These are phyloP conservation scores for Trichoderma asperellum DNA, from an alignment of 2,329 filamentous ascomycete genomes.

Conservation along the genomic window DNA sequence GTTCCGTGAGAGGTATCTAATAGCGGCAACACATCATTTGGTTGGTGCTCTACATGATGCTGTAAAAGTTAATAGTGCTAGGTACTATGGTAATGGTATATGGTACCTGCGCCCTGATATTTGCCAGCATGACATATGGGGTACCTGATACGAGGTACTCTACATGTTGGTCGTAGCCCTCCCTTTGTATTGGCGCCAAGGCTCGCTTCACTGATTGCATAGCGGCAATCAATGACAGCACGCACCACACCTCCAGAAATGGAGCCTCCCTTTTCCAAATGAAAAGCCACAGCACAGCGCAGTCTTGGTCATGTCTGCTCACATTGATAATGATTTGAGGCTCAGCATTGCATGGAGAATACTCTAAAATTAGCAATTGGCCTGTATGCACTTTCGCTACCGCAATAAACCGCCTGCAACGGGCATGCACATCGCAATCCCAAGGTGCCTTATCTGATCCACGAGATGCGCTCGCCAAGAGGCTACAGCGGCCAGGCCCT, in stretches of 20 bases:
- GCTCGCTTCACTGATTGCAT: conserved; percentile 2
- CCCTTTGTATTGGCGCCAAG: conserved; percentile 8
- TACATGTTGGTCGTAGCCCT: background rate
- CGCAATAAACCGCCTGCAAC: background rate
- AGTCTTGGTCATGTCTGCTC: background rate
- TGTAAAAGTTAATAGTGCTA: background rate
- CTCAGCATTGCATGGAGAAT: background rate
- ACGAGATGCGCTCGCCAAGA: background rate
- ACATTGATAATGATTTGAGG: background rate
- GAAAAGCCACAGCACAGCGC: background rate
- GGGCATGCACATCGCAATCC: background rate
- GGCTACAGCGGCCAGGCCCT: background rate
- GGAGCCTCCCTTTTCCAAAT: background rate
- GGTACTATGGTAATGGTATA: too few species aligned
- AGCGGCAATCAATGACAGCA: background rate
- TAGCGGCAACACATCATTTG: background rate
- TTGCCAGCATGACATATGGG: background rate
- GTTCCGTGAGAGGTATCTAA: background rate
- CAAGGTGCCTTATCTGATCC: background rate
- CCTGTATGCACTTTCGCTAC: background rate
- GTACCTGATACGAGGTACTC: background rate
- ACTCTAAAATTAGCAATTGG: background rate
- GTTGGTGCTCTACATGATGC: background rate
- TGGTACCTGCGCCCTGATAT: background rate
- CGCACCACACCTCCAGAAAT: background rate